phyloP scores from a whole-genome alignment of 371 early-diverging fungal genomes.

The Nematocida ironsii region DNA sequence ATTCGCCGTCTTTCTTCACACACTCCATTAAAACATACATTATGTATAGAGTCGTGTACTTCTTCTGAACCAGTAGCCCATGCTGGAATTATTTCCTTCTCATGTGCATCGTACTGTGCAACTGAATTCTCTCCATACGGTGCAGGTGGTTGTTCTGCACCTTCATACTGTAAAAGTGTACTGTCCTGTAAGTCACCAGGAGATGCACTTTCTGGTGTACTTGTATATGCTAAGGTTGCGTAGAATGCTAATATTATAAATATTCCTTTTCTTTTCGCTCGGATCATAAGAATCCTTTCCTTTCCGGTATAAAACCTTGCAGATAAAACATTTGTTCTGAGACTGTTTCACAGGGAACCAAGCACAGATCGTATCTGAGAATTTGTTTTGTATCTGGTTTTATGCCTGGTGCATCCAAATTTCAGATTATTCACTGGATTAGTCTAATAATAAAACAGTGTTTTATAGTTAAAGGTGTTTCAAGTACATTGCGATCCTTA shows the following conservation, averaged over 20 bases:
- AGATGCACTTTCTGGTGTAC: neutral
- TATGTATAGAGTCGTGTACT: neutral
- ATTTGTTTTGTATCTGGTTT: neutral
- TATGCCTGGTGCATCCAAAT: neutral
- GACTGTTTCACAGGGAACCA: slow-evolving; percentile 35
- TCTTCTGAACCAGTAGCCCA: neutral
- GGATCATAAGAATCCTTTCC: neutral
- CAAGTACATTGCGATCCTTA: no score
- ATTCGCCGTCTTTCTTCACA: neutral
- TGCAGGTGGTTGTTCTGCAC: no score
- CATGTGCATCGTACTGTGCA: neutral
- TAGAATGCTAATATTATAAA: neutral
- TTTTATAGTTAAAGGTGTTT: neutral
- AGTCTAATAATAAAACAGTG: neutral
- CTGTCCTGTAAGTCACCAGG: neutral
- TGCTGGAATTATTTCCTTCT: neutral
- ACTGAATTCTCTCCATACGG: neutral
- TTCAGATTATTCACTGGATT: neutral
- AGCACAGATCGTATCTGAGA: neutral
- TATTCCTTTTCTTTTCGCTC: slow-evolving; percentile 24
- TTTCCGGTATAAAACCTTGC: slow-evolving; percentile 34
- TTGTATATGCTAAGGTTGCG: neutral
- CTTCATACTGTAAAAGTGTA: neutral
- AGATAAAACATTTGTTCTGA: slow-evolving; percentile 32
- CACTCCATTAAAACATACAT: neutral